Evolutionary conservation across 129 eudicot genomes (phyloP), one percentile per base, ranked within the genome.

Genomic region (Tagetes patula): DNA sequence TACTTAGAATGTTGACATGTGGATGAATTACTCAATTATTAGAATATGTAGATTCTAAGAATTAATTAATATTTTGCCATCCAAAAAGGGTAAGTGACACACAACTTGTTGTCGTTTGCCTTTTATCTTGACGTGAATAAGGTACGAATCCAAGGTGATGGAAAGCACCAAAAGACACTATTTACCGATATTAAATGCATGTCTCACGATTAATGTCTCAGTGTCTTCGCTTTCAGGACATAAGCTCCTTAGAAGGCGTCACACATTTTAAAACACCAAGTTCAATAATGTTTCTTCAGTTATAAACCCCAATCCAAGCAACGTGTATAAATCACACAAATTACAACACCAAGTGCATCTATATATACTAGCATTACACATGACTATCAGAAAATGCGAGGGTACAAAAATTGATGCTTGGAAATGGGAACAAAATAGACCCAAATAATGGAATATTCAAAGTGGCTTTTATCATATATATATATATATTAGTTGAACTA

Each of bases 371-470:
- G 8, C 6, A 61, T 61, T 37, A 61, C 36, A 61, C 43, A 61
- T 13, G 43, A 61, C 5, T 36, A 34, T 36, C 45, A 61, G 67
- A 61, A 61, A 34, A 1, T 60, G 20, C 8, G 0, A 6, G 10
- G 65, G 65, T 36, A 34, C 43, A 36, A 61, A 61, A 61, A 36
- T 12, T 61, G 67, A 61, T 61, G 36, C 42, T 36, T 61, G 43
- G 45, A 61, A 36, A 61, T 61, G 67, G 67, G 67, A 36, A 11
- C 72, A 72, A 43, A 72, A 65, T 65, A 73, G 61, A 78, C 55
- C 69, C 74, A 68, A 68, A 76, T 45, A 76, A 78, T 78, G 42
- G 47, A 78, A 61, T 61, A 70, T 11, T 72, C 69, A 71, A 78
- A 76, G 46, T 3, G 30, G 71, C 64, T 72, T 37, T 20, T 34